Evolutionary conservation across 164 flowering plant species (phyloP).

Genomic region (Nymphaea thermarum): DNA sequence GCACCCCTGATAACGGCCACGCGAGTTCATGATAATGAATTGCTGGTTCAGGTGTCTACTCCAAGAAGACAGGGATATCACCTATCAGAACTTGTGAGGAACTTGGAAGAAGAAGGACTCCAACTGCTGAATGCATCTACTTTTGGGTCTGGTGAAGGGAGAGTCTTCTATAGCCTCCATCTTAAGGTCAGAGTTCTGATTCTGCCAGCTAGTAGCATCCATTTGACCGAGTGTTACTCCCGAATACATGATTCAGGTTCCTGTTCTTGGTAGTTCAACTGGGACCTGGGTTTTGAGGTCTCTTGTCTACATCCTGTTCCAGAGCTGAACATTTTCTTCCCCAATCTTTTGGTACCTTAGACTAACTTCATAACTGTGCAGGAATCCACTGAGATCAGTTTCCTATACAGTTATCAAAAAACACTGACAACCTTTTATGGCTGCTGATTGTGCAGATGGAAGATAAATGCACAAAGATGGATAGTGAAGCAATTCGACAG

Average conservation of each 20-base stretch:
- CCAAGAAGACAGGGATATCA: conserved; percentile 5
- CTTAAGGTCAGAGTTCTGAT: conserved; percentile 26
- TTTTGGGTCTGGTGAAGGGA: conserved; percentile 26
- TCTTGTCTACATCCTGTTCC: too few relatives aligned
- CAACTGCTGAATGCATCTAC: conserved; percentile 31
- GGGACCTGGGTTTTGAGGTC: too few relatives aligned
- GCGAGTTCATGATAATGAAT: conserved; percentile 27
- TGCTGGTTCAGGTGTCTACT: conserved; percentile 34
- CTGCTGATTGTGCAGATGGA: background rate
- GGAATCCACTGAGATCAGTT: too few relatives aligned
- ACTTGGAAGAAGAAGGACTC: conserved; percentile 41
- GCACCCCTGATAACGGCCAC: conserved; percentile 18
- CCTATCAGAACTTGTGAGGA: conserved; percentile 26
- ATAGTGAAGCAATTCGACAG: background rate
- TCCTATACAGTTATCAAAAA: too few relatives aligned
- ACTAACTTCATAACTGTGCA: too few relatives aligned
- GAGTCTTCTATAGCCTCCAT: conserved; percentile 40
- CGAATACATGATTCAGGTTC: too few relatives aligned
- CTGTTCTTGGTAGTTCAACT: too few relatives aligned
- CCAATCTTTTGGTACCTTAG: too few relatives aligned
- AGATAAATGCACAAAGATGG: background rate
- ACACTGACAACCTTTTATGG: too few relatives aligned
- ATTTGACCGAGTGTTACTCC: too few relatives aligned
- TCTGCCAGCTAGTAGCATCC: background rate
- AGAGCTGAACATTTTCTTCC: too few relatives aligned